Base-by-base conservation (phyloP, 1,284 basidiomycete species). In the Athelia psychrophila region DNA sequence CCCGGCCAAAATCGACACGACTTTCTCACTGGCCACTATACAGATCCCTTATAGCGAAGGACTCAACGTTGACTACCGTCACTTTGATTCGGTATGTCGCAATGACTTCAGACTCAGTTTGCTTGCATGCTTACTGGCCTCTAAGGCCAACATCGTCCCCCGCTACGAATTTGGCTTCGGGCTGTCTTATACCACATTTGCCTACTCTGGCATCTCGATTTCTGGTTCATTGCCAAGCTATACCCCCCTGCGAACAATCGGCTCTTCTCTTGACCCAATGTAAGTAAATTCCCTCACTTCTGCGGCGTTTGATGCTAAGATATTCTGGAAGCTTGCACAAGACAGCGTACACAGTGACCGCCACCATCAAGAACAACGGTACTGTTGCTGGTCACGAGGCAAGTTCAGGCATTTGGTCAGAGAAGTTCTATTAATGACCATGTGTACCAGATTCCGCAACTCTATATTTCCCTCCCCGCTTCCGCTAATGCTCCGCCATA, bases 141-240 rank as follows among this genome's bases (percentile, higher is more conserved):
- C 45, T 18, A 5, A 42, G 38, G 69, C 75, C 12, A 72, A 76
- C 51, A 81, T 87, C 51, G 67, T 71, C 2, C 86, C 86, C 3
- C 72, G 83, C 24, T 88, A 76, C 60, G 79, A 80, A 54, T 90
- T 87, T 61, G 88, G 87, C 2, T 86, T 80, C 61, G 87, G 88
- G 1, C 64, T 90, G 51, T 83, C 79, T 13, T 90, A 88, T 66
- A 86, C 88, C 12, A 77, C 71, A 0, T 90, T 90, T 71, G 63
- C 69, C 13, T 83, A 83, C 58, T 73, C 73, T 5, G 68, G 65
- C 20, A 57, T 86, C 33, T 56, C 62, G 13, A 67, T 83, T 22
- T 60, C 65, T 22, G 77, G 76, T 6, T 72, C 72, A 10, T 65
- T 65, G 32, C 62, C 65, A 3, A 67, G 71, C 73, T 68, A 70